Percentiles rank a stretch among this genome's conserved stretches.
Conservation (phyloP, 1,284 basidiomycete species). For the Austroboletus novae-zelandiae region DNA sequence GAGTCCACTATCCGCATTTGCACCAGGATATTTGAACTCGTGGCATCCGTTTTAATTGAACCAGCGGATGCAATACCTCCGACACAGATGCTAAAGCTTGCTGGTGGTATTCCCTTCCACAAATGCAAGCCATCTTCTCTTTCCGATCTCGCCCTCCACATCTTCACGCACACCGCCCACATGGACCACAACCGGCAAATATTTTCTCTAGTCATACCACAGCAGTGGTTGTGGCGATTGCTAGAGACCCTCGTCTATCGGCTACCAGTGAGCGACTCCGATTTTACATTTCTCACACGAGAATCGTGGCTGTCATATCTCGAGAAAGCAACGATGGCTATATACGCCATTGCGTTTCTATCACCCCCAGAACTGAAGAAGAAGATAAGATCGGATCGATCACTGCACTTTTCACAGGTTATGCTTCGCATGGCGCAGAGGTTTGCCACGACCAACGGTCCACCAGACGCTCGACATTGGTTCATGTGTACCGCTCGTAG, state of each 20-base stretch:
- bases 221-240: conserved; percentile 56
- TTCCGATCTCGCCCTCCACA: conserved; percentile 79
- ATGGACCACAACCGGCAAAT: conserved; percentile 80
- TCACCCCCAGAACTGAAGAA: conserved; percentile 73
- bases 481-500: conserved; percentile 71
- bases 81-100: conserved; percentile 52
- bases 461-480: conserved; percentile 47
- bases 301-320: conserved; percentile 76
- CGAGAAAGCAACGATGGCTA: conserved; percentile 75
- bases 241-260: conserved; percentile 76
- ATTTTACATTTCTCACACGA: conserved; percentile 69
- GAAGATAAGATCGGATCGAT: conserved; percentile 59
- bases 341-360: conserved; percentile 88
- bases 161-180: conserved; percentile 75
- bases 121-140: conserved; percentile 56
- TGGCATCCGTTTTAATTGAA: conserved; percentile 78
- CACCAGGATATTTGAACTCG: conserved; percentile 62
- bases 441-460: conserved; percentile 46
- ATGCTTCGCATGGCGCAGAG: conserved; percentile 66
- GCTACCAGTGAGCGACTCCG: conserved; percentile 74
- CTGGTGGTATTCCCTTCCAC: conserved; percentile 40
- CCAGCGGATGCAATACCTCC: conserved; percentile 64
- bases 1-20: conserved; percentile 43
- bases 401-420: conserved; percentile 58
- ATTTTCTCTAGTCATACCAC: conserved; percentile 60